Conservation (phyloP, 306 rosid genomes). For the Erythrophleum fordii region DNA sequence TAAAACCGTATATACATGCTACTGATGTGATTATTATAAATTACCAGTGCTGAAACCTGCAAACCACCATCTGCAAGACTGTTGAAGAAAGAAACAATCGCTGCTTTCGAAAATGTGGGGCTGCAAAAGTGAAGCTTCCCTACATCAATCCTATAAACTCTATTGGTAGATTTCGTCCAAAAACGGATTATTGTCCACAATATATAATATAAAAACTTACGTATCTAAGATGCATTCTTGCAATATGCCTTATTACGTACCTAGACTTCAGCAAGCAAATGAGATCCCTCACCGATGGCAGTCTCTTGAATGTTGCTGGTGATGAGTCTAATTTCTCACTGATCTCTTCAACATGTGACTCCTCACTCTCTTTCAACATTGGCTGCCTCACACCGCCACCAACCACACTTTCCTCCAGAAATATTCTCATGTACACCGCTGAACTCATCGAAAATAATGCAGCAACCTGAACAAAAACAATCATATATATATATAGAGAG, state of each 20-base stretch:
- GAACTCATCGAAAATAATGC: constrained; percentile 64
- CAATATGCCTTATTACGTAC: constrained; percentile 37
- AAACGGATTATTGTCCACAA: neutral
- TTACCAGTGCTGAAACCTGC: constrained; percentile 63
- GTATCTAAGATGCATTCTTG: neutral
- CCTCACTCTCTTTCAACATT: constrained; percentile 52
- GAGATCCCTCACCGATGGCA: constrained; percentile 52
- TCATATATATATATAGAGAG: neutral
- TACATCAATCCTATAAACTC: neutral
- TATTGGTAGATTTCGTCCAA: neutral
- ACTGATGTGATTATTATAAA: neutral
- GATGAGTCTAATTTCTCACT: constrained; percentile 30
- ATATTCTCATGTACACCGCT: constrained; percentile 78
- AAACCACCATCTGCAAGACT: constrained; percentile 82
- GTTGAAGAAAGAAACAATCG: constrained; percentile 66
- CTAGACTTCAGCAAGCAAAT: constrained; percentile 60
- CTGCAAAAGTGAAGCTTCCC: constrained; percentile 49
- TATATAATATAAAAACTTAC: no score
- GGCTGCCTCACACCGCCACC: constrained; percentile 54
- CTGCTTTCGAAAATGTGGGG: constrained; percentile 71
- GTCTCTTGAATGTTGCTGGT: constrained; percentile 33
- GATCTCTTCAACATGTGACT: constrained; percentile 11
- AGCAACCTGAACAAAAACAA: constrained; percentile 56
- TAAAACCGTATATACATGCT: neutral
- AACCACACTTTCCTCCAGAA: constrained; percentile 70